Evolutionary conservation across 2,329 filamentous ascomycete species (phyloP).

Genomic region (Trichoderma asperellum): DNA sequence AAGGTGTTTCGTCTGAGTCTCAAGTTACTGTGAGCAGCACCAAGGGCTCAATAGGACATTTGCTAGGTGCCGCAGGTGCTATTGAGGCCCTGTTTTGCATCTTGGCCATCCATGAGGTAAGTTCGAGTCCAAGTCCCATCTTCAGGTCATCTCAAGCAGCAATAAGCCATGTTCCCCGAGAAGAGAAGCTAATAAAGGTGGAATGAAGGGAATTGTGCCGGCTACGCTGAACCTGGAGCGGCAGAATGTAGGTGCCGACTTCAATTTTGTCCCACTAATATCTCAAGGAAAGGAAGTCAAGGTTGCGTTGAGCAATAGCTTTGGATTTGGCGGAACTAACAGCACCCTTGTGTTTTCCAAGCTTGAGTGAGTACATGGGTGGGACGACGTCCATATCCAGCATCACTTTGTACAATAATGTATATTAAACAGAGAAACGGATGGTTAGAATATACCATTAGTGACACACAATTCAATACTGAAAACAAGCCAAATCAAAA

Average conservation of each 20-base stretch:
- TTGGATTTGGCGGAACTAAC: slow-evolving; percentile 97
- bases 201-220: slow-evolving; percentile 73
- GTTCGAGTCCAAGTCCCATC: slow-evolving; percentile 36
- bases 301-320: slow-evolving; percentile 89
- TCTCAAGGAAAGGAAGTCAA: slow-evolving; percentile 72
- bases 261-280: slow-evolving; percentile 79
- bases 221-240: slow-evolving; percentile 82
- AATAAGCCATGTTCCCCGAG: not conserved
- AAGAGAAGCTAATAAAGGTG: not conserved
- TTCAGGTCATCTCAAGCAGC: slow-evolving; percentile 18
- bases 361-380: slow-evolving; percentile 22
- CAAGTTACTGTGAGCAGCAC: slow-evolving; percentile 87
- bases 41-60: slow-evolving; percentile 89
- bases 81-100: slow-evolving; percentile 87
- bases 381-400: not conserved
- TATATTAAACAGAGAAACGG: not conserved
- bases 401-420: not conserved
- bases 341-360: slow-evolving; percentile 78
- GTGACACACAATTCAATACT: not conserved
- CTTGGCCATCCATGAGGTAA: slow-evolving; percentile 76
- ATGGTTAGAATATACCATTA: not conserved
- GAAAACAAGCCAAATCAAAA: not conserved
- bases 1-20: slow-evolving; percentile 63
- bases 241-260: slow-evolving; percentile 68
- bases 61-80: slow-evolving; percentile 88